Conservation (phyloP, 1,284 basidiomycete genomes). For the Baeospora myosura region DNA sequence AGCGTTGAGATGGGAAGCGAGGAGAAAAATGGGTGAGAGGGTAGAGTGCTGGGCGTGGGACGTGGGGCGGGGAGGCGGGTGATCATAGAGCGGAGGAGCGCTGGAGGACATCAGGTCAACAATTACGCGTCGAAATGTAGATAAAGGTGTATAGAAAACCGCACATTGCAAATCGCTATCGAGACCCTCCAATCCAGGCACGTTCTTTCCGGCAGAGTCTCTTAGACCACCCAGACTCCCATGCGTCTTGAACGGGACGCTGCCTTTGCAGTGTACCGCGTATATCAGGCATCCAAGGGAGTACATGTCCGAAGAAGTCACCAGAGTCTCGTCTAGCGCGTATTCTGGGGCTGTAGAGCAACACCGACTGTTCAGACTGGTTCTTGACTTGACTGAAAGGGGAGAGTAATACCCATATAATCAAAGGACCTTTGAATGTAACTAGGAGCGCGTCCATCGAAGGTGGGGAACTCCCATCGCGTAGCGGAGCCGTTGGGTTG, state of each 20-base stretch:
- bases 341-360: slow-evolving; percentile 80
- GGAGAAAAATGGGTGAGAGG: slow-evolving; percentile 86
- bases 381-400: background rate
- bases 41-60: slow-evolving; percentile 73
- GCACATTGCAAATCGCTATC: slow-evolving; percentile 67
- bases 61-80: slow-evolving; percentile 72
- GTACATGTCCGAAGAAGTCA: slow-evolving; percentile 90
- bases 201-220: slow-evolving; percentile 57
- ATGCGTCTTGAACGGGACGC: slow-evolving; percentile 83
- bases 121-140: slow-evolving; percentile 5
- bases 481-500: slow-evolving; percentile 67
- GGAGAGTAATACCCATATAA: slow-evolving; percentile 76
- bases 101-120: slow-evolving; percentile 35
- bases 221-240: slow-evolving; percentile 77
- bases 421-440: slow-evolving; percentile 92
- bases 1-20: slow-evolving; percentile 95
- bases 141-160: slow-evolving; percentile 7
- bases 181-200: slow-evolving; percentile 52
- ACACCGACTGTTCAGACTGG: background rate
- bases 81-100: slow-evolving; percentile 69
- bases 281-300: slow-evolving; percentile 88
- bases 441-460: slow-evolving; percentile 73
- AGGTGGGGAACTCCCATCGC: slow-evolving; percentile 85
- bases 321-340: slow-evolving; percentile 81
- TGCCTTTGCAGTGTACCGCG: slow-evolving; percentile 83